A percentile compares a stretch with the other conserved stretches of the same genome.
These are phyloP conservation scores for Tuber indicum DNA, from an alignment of 495 filamentous ascomycete species.

Conservation along the genomic window DNA sequence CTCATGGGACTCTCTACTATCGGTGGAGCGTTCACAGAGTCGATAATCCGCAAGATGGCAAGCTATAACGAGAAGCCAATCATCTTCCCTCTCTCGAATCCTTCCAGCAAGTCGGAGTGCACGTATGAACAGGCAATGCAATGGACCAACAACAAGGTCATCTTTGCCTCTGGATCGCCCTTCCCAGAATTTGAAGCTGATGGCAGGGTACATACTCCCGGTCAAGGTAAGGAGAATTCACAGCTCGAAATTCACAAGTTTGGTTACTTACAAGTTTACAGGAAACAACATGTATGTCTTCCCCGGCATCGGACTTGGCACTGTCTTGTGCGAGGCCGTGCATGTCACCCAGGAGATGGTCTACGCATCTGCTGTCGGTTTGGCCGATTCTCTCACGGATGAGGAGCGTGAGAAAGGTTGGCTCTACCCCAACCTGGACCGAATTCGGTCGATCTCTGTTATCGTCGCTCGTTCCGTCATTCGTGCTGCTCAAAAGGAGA, in stretches of 20 bases:
- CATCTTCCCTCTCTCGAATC: conserved; percentile 84
- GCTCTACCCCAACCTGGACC: conserved; percentile 88
- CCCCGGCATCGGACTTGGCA: conserved; percentile 90
- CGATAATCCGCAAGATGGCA: conserved; percentile 74
- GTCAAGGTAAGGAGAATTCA: conserved; percentile 59
- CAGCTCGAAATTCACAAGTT: not conserved
- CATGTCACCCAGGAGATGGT: conserved; percentile 92
- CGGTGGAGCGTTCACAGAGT: conserved; percentile 85
- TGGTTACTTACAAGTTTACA: conserved; percentile 12
- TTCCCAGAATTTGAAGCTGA: conserved; percentile 68
- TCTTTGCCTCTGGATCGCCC: conserved; percentile 93
- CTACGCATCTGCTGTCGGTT: conserved; percentile 79
- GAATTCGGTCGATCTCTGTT: conserved; percentile 84
- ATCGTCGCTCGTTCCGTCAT: conserved; percentile 87
- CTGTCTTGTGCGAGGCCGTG: conserved; percentile 83
- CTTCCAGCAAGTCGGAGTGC: conserved; percentile 91
- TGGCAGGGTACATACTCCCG: conserved; percentile 69
- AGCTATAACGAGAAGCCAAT: conserved; percentile 63
- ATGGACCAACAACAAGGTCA: conserved; percentile 78
- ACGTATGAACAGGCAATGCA: conserved; percentile 86
- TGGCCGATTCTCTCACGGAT: conserved; percentile 68
- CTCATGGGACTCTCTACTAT: conserved; percentile 92
- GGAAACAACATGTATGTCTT: conserved; percentile 89
- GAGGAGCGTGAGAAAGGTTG: conserved; percentile 74
- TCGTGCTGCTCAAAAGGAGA: conserved; percentile 68